Conservation (phyloP, 371 early-diverging fungal species). For the Mortierella sp. region DNA sequence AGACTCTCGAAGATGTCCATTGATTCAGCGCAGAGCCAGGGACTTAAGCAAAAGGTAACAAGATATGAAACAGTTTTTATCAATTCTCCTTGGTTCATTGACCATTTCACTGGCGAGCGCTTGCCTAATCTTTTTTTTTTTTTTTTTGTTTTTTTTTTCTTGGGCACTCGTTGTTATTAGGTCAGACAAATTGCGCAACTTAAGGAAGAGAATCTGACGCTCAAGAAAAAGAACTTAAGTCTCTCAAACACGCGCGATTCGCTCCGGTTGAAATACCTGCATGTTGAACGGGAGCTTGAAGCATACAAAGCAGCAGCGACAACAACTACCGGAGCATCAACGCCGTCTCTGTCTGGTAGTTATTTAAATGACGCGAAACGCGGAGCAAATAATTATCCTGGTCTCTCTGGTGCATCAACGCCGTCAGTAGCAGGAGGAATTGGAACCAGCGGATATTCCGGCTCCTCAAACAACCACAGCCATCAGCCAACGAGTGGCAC, state of each 20-base stretch:
- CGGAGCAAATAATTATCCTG: not conserved
- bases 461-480: conserved; percentile 5
- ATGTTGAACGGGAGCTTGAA: conserved; percentile 64
- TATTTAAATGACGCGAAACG: too few species aligned
- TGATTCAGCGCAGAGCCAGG: conserved; percentile 42
- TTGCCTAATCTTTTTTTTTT: too few species aligned
- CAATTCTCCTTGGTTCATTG: not conserved
- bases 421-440: not conserved
- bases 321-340: not conserved
- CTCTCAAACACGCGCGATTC: conserved; percentile 58
- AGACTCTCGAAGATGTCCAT: conserved; percentile 42
- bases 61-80: not conserved
- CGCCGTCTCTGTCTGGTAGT: too few species aligned
- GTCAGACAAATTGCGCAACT: conserved; percentile 62
- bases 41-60: conserved; percentile 43
- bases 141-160: not conserved
- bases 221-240: conserved; percentile 58
- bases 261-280: conserved; percentile 53
- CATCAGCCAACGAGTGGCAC: conserved; percentile 18
- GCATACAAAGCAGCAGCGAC: conserved; percentile 41
- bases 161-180: conserved; percentile 11
- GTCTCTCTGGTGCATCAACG: not conserved
- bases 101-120: too few species aligned
- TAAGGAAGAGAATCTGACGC: conserved; percentile 61
- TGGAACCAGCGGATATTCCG: not conserved